Base-by-base conservation (phyloP, 1,284 basidiomycete species). In the Marasmius fiardii region DNA sequence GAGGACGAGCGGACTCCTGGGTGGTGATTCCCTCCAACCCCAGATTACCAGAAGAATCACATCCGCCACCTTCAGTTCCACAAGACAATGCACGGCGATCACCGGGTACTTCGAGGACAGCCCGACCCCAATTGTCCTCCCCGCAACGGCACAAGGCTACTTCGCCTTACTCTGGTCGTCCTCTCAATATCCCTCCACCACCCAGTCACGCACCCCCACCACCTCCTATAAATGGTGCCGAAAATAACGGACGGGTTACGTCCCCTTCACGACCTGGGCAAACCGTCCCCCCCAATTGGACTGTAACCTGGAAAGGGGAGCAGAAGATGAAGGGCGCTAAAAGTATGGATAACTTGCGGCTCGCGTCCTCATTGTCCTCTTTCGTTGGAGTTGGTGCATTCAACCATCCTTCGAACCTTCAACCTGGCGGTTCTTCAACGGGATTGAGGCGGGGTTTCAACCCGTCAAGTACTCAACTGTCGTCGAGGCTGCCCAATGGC, bases 271-370 rank as follows among this genome's bases (percentile, higher is more conserved):
- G 67, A 16, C 55, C 63, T 18, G 71, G 72, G 10, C 71, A 75
- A 37, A 68, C 72, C 16, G 74, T 82, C 21, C 78, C 79, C 3
- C 51, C 61, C 2, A 70, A 71, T 44, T 80, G 75, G 71, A 64
- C 78, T n/a, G 76, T 81, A 23, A 69, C 71, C 24, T 84, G 75
- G 74, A 80, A 77, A 63, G 74, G 71, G 31, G 75, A 79, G 34
- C 70, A 72, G 51, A 70, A 71, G 50, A 67, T 64, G 16, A 78
- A 77, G 58, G 70, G 65, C 41, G 69, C 79, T 10, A 85, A 84
- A 68, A 86, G 84, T 61, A 80, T 85, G 74, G 79, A 79, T 59
- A 81, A 82, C 58, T 69, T 86, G 44, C 73, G 79, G 48, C 71
- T 66, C 47, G 61, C 44, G 23, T 21, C 28, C 8, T 33, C 47